Evolutionary conservation across 2,329 filamentous ascomycete species (phyloP).

Genomic region (Endocalyx cinctus): DNA sequence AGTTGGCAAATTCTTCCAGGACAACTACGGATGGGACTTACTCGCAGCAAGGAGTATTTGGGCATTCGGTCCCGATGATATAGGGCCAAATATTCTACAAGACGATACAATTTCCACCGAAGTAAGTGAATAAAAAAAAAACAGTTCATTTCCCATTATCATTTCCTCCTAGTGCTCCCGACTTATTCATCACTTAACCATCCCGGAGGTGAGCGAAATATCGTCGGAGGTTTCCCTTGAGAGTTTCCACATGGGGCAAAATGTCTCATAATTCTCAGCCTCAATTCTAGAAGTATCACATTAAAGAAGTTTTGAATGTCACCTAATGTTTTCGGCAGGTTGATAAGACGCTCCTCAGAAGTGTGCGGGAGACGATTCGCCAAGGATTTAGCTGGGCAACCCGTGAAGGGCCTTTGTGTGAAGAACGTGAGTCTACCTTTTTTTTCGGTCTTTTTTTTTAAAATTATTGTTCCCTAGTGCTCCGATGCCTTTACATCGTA

Average conservation of each 20-base stretch:
- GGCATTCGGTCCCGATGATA: conserved; percentile 96
- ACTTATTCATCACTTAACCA: no score
- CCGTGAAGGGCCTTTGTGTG: conserved; percentile 89
- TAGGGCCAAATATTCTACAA: conserved; percentile 90
- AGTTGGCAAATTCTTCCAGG: conserved; percentile 94
- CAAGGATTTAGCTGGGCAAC: conserved; percentile 98
- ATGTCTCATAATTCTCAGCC: conserved; percentile 13
- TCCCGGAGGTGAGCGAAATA: no score
- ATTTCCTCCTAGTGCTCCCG: conserved; percentile 7
- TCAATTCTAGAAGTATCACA: conserved; percentile 20
- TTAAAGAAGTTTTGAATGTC: conserved; percentile 14
- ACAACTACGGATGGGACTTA: conserved; percentile 95
- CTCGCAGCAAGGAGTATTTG: conserved; percentile 92
- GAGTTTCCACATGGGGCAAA: conserved; percentile 17
- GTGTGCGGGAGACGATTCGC: conserved; percentile 85
- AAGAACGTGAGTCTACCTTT: conserved; percentile 72
- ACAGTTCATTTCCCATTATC: conserved; percentile 10
- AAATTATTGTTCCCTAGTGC: no score
- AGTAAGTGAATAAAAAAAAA: conserved; percentile 45
- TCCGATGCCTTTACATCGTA: conserved; percentile 11
- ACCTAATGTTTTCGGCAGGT: conserved; percentile 50
- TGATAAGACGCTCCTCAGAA: conserved; percentile 83
- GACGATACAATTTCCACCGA: conserved; percentile 95
- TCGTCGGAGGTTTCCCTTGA: no score
- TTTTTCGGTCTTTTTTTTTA: no score